These are phyloP conservation scores for Pestalotiopsis sp. DNA, from an alignment of 2,329 filamentous ascomycete genomes.

Conservation along the genomic window DNA sequence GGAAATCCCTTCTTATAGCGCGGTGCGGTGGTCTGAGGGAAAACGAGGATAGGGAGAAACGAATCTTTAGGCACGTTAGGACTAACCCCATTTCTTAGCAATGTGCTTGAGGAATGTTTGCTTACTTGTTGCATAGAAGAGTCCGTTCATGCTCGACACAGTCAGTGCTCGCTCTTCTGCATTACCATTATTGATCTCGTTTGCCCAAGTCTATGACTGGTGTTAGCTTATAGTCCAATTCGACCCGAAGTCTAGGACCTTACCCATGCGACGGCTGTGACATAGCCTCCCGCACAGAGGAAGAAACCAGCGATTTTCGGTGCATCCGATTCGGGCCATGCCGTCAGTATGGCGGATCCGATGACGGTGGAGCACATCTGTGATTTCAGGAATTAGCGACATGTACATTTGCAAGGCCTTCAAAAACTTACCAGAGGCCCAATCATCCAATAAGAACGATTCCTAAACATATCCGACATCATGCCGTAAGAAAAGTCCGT, in stretches of 20 bases:
- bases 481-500: slow-evolving; percentile 14
- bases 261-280: slow-evolving; percentile 35
- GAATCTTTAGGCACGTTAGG: slow-evolving; percentile 17
- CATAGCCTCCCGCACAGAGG: background rate
- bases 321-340: slow-evolving; percentile 14
- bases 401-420: too few relatives aligned
- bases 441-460: slow-evolving; percentile 14
- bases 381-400: background rate
- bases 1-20: slow-evolving; percentile 26
- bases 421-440: slow-evolving; percentile 11
- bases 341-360: slow-evolving; percentile 13
- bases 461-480: slow-evolving; percentile 15
- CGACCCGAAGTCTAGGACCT: background rate
- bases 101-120: background rate
- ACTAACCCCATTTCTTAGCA: background rate
- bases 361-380: slow-evolving; percentile 12
- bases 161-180: slow-evolving; percentile 35
- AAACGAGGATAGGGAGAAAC: slow-evolving; percentile 35
- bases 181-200: slow-evolving; percentile 33
- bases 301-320: slow-evolving; percentile 13
- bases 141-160: slow-evolving; percentile 34
- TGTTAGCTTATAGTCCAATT: slow-evolving; percentile 7
- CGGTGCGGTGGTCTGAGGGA: slow-evolving; percentile 34
- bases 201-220: slow-evolving; percentile 31
- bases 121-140: slow-evolving; percentile 30